Evolutionary conservation across 148 eudicot species (phyloP), one percentile per base, ranked within the genome.

Genomic region (Limonium bicolor): DNA sequence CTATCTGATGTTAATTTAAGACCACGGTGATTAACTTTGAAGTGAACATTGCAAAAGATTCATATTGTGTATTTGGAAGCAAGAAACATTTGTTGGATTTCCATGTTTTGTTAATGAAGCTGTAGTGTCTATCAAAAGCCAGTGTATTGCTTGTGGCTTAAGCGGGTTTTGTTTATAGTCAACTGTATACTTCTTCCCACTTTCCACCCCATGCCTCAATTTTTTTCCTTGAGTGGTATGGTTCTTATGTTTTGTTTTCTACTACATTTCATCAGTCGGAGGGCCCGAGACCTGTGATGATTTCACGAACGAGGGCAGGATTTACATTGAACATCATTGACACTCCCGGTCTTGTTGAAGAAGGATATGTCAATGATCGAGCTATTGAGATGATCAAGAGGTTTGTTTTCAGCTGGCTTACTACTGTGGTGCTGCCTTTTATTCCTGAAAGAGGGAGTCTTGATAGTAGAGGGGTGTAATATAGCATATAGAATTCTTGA

Each of bases 321-420:
- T 84, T 90, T 58, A 90, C 95, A 19, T 66, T 90, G 62, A 90
- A 77, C 64, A 71, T 90, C 28, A 77, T 90, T 35, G 97, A 90
- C 59, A 90, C 97, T 43, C 97, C 95, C 3, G 97, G 95, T 26
- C 80, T 90, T 25, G 78, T 90, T 40, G 97, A 90, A 72, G 97
- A 90, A 53, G 97, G 97, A 70, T 84, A 72, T 75, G 82, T 90
- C 57, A 90, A 72, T 54, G 77, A 74, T 53, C 87, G 72, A 37
- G 80, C 77, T 20, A 66, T 90, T 36, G 82, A 77, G 30, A 60
- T 68, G 35, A 90, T 90, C 38, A 90, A 90, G 60, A 80, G 78
- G 97, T 90, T 27, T 50, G 69, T 46, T 9, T 22, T 35, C 25
- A 10, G 5, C 26, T 50, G 13, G n/a, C n/a, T n/a, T n/a, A n/a